These are phyloP conservation scores for Chlamydomonas sphaeroides DNA, from an alignment of 139 green algal genomes.

Conservation along the genomic window DNA sequence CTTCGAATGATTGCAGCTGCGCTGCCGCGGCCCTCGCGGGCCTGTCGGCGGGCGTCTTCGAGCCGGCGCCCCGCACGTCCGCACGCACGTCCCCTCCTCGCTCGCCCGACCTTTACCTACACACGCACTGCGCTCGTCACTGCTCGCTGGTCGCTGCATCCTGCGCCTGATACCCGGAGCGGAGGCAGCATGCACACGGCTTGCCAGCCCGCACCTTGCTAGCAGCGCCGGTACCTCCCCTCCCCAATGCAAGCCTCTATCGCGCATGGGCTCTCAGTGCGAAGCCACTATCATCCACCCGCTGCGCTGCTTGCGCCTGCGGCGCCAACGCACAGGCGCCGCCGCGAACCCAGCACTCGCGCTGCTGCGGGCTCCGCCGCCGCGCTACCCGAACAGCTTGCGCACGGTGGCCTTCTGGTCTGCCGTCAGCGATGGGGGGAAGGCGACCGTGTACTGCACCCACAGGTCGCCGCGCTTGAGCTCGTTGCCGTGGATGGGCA, in stretches of 20 bases:
- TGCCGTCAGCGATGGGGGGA: slow-evolving; percentile 81
- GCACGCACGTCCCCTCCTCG: no score
- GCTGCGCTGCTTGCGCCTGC: neutral
- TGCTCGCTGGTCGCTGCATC: no score
- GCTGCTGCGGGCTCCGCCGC: neutral
- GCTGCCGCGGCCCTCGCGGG: no score
- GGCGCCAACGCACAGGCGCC: neutral
- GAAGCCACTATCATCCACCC: neutral
- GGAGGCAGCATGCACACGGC: no score
- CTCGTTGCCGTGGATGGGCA: slow-evolving; percentile 65
- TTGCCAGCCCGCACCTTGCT: no score
- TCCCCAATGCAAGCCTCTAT: neutral
- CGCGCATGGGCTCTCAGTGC: neutral
- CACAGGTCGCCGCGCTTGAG: slow-evolving; percentile 77
- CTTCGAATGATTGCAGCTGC: no score
- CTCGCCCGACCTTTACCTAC: no score
- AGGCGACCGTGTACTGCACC: slow-evolving; percentile 85
- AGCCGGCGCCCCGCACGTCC: no score
- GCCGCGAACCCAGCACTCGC: neutral
- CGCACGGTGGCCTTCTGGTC: slow-evolving; percentile 73
- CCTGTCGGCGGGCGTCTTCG: no score
- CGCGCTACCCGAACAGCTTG: slow-evolving; percentile 56
- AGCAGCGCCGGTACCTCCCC: no score
- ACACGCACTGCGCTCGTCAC: no score
- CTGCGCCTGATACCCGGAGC: no score